Percentiles rank a stretch among this genome's conserved stretches.
Conservation (phyloP, 805 yeast species). For the Ascoidea asiatica region DNA sequence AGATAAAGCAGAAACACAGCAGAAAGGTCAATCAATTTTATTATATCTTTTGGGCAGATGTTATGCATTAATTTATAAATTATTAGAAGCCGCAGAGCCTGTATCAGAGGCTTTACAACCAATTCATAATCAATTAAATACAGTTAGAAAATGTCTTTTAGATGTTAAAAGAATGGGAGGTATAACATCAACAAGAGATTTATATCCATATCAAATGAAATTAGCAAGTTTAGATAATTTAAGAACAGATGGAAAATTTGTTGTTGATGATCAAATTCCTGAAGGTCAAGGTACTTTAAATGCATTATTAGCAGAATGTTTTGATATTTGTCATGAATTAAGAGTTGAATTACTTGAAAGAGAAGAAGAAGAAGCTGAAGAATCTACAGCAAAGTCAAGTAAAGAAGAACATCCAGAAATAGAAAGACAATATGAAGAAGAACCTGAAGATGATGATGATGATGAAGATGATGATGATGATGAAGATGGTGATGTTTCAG, state of each 20-base stretch:
- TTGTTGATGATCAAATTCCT: slow-evolving; percentile 79
- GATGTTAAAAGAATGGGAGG: slow-evolving; percentile 93
- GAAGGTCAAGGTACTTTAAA: slow-evolving; percentile 97
- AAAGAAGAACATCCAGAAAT: slow-evolving; percentile 1
- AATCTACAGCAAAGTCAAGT: slow-evolving; percentile 10
- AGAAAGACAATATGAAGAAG: slow-evolving; percentile 5
- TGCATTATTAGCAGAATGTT: slow-evolving; percentile 85
- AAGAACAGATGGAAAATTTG: slow-evolving; percentile 84
- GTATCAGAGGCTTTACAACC: slow-evolving; percentile 91
- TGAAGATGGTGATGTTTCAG: slow-evolving; percentile 9
- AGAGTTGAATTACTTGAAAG: slow-evolving; percentile 69
- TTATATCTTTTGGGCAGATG: slow-evolving; percentile 79
- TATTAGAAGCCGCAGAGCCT: slow-evolving; percentile 87
- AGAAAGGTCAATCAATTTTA: slow-evolving; percentile 44
- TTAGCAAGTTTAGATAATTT: slow-evolving; percentile 78
- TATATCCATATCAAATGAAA: slow-evolving; percentile 93
- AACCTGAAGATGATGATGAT: slow-evolving; percentile 11
- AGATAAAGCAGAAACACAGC: slow-evolving; percentile 20
- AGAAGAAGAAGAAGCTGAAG: neutral
- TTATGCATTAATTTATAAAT: slow-evolving; percentile 79
- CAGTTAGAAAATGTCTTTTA: slow-evolving; percentile 79
- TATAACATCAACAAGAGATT: slow-evolving; percentile 70
- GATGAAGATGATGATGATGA: slow-evolving; percentile 7
- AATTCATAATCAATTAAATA: slow-evolving; percentile 81
- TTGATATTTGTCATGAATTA: slow-evolving; percentile 84